Evolutionary conservation across 441 rosid genomes (phyloP).

Genomic region (Geranium incanum): DNA sequence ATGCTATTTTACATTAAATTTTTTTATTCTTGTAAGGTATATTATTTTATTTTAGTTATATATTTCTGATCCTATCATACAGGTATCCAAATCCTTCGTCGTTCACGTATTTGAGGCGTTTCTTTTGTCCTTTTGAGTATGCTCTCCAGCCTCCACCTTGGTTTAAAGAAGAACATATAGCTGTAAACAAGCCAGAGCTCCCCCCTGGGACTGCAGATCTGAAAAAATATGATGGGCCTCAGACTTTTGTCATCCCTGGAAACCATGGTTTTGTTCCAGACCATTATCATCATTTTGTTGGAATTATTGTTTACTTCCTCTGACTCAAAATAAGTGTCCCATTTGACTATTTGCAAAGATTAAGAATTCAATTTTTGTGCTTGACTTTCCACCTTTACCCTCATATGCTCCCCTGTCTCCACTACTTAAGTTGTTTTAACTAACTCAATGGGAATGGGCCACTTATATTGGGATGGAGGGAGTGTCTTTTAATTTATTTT

Average conservation of each 20-base stretch:
- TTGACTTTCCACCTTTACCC: no score
- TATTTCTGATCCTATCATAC: conserved; percentile 17
- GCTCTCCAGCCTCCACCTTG: conserved; percentile 93
- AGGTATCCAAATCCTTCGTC: conserved; percentile 97
- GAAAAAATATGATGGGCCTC: conserved; percentile 88
- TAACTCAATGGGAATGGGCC: no score
- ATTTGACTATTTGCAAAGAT: no score
- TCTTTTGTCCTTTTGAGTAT: conserved; percentile 90
- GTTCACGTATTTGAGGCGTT: conserved; percentile 86
- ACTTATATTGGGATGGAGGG: no score
- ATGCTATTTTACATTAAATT: neutral
- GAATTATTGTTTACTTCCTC: neutral
- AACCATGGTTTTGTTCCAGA: conserved; percentile 71
- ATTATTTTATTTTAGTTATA: neutral
- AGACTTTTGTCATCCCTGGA: conserved; percentile 90
- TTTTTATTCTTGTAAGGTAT: neutral
- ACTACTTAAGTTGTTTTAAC: no score
- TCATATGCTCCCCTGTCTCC: no score
- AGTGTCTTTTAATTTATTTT: conserved; percentile 1
- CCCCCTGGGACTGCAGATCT: conserved; percentile 60
- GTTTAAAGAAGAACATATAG: conserved; percentile 65
- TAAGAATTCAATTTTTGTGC: no score
- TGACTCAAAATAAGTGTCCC: no score
- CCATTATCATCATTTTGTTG: conserved; percentile 15
- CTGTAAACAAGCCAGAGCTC: conserved; percentile 83